Percentiles rank a stretch among this genome's conserved stretches.
These are phyloP conservation scores for Heliamphora pulchella DNA, from an alignment of 179 eudicot species.

Conservation along the genomic window DNA sequence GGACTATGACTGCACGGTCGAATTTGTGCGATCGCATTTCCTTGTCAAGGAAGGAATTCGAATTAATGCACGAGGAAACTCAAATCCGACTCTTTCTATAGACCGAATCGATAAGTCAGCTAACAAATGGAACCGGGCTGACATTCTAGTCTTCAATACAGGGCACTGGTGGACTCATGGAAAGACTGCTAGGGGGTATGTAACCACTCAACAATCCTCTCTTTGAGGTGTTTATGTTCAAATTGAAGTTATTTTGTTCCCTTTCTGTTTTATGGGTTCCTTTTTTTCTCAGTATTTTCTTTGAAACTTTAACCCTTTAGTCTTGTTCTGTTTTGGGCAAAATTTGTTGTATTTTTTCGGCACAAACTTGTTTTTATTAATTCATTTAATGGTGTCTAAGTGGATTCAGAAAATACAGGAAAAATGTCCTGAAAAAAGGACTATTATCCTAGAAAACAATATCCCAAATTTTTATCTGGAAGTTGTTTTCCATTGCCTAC, in stretches of 20 bases:
- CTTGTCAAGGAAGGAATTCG: constrained; percentile 82
- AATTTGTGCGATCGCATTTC: constrained; percentile 82
- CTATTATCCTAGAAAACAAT: not conserved
- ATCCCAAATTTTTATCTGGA: not conserved
- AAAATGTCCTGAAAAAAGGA: not conserved
- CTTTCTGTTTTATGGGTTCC: not conserved
- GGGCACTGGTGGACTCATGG: constrained; percentile 99
- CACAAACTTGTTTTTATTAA: not conserved
- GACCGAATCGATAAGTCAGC: constrained; percentile 77
- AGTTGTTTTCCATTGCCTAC: not conserved
- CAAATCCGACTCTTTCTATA: constrained; percentile 77
- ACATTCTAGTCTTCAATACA: constrained; percentile 87
- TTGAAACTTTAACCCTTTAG: not conserved
- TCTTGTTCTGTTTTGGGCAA: not conserved
- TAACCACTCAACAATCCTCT: constrained; percentile 20
- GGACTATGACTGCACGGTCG: constrained; percentile 85
- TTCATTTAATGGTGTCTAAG: not conserved
- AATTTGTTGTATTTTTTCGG: not conserved
- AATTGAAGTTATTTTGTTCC: not conserved
- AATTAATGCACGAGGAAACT: constrained; percentile 56
- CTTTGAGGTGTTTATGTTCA: not conserved
- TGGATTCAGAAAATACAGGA: not conserved
- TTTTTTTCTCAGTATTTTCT: not conserved
- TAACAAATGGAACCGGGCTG: constrained; percentile 67
- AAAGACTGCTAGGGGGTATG: constrained; percentile 90